Base-by-base conservation (phyloP, 306 rosid species). In the Abrus precatorius region DNA sequence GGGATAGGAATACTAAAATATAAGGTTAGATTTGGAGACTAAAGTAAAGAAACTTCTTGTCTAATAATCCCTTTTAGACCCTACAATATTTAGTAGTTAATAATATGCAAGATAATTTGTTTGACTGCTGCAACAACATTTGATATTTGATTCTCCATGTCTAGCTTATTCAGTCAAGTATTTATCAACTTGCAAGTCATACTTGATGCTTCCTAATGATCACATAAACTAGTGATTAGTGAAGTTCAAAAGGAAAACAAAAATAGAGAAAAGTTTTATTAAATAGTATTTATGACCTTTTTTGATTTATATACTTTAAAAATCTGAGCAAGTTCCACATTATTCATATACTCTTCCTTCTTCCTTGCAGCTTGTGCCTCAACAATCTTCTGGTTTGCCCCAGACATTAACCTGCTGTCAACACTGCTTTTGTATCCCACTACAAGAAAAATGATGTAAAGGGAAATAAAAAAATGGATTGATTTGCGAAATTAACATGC, bases 341-440 rank as follows among this genome's bases (percentile, higher is more conserved):
- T 83, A 5, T 82, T 82, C 52, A 41, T 65, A 75, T 87, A 90
- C 77, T 86, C 88, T 56, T 80, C 75, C 33, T 80, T 84, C 80
- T 75, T 90, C 70, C 34, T 80, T 4, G 83, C 84, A 49, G 77
- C 76, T 82, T 85, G 85, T 73, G 40, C 86, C 63, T 85, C 87
- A 41, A 86, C 55, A 5, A 84, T 67, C 74, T 60, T 87, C 48
- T 89, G 74, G 68, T 86, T 87, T 4, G 91, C 85, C 72, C 92
- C 93, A 7, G 85, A 5, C 60, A 86, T 44, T 27, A 89, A 85
- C 29, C 74, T 73, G n/a, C 80, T 68, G 36, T 90, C 93, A 80
- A 89, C 86, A 10, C 62, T 76, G 66, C 36, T 82, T 72, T 73
- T 83, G 90, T 87, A 90, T 9, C 98, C 96, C 95, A 90, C 98